These are phyloP conservation scores for Penicillium capsulatum DNA, from an alignment of 2,329 filamentous ascomycete genomes.

Conservation along the genomic window DNA sequence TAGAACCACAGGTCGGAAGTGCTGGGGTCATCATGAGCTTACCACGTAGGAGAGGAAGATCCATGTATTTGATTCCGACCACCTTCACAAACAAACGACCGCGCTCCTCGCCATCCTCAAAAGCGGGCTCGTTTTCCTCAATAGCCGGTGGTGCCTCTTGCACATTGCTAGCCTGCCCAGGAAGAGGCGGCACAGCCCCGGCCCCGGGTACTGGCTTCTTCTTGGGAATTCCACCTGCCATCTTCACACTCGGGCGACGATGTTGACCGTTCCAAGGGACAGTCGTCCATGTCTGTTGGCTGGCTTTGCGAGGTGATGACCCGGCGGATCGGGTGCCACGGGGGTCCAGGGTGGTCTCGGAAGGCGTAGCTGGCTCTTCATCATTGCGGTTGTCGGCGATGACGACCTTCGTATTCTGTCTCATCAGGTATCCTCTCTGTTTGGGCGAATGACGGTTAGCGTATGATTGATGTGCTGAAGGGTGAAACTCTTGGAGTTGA, in stretches of 20 bases:
- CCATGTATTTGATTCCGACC: conserved; percentile 93
- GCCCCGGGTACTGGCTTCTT: conserved; percentile 61
- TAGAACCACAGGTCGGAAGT: neutral
- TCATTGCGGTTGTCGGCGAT: conserved; percentile 75
- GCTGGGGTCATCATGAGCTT: conserved; percentile 39
- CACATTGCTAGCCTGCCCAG: conserved; percentile 80
- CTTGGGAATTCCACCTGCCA: conserved; percentile 55
- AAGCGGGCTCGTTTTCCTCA: conserved; percentile 63
- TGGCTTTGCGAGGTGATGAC: conserved; percentile 71
- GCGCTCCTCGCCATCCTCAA: conserved; percentile 77
- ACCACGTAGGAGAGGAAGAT: conserved; percentile 81
- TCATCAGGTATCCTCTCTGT: conserved; percentile 98
- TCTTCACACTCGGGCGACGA: conserved; percentile 62
- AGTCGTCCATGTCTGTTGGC: conserved; percentile 89
- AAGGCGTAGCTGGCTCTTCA: conserved; percentile 43
- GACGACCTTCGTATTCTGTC: conserved; percentile 96
- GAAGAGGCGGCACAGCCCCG: conserved; percentile 74
- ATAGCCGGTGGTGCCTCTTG: conserved; percentile 59
- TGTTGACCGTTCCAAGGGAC: conserved; percentile 91
- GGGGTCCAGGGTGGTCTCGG: conserved; percentile 26
- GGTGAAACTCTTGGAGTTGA: conserved; percentile 20
- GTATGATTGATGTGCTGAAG: conserved; percentile 36
- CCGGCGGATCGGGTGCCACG: conserved; percentile 57
- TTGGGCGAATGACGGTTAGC: conserved; percentile 60
- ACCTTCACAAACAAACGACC: conserved; percentile 96